Evolutionary conservation across 805 yeast species (phyloP), one percentile per base, ranked within the genome.

Genomic region (Monosporozyma unispora): DNA sequence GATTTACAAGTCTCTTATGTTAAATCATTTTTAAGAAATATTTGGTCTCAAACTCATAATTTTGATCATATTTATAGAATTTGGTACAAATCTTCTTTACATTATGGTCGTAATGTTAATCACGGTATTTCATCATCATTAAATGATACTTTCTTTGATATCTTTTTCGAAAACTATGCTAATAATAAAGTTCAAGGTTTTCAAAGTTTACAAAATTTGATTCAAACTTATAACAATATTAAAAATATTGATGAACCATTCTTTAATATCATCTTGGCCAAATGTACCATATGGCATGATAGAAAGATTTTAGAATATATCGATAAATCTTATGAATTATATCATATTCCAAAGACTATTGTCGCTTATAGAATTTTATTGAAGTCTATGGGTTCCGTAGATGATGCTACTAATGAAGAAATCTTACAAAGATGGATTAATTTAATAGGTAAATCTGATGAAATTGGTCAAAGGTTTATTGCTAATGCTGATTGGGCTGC

Each of bases 401-500:
- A 75, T 48, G 62, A 65, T 25, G 77, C 77, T 39, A 70, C 77
- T 29, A 66, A 77, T 44, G 68, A 67, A 8, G 83, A 79, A 50
- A 82, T 87, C 52, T 64, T 80, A 53, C 59, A 64, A 29, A 72
- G 73, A 53, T 82, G 87, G 88, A 70, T 72, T 51, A 74, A 76
- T 45, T 66, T 77, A 44, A 66, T 81, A 39, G 45, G 54, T 38
- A 74, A 78, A 54, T 80, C 82, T 51, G 77, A 75, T 31, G 67
- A 66, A 44, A 74, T 72, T 46, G 80, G 80, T 10, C 78, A 77
- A 66, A 68, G 66, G 38, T 83, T 81, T 61, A 81, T 85, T 56
- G 89, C 91, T 6, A 81, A 80, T 62, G 91, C 93, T 10, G 91
- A 84, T 67, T 85, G 91, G 91, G 83, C 87, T 38, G 84, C 91